Base-by-base conservation (phyloP, 345 rosid genomes). In the Syzygium jambos region DNA sequence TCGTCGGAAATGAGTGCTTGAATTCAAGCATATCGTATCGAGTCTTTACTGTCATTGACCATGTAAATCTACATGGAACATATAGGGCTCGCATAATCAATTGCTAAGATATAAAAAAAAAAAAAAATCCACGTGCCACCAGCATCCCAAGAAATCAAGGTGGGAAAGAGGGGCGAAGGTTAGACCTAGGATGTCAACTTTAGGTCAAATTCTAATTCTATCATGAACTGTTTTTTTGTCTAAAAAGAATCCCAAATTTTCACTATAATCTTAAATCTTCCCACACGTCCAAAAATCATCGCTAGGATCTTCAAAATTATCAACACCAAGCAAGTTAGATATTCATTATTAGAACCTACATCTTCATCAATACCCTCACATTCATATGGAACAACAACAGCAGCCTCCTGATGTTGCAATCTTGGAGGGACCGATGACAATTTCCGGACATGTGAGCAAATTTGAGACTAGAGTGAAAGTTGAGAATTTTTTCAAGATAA, bases 131-230 rank as follows among this genome's bases (percentile, higher is more conserved):
- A 25, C 11, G 30, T 10, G 61, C 61, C 61, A 23, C 9, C 3
- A 5, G 61, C n/a, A 2, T 4, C 13, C 9, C 2, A 9, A 56
- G 61, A 23, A 57, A 11, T 59, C 29, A 7, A 59, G 15, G 7
- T n/a, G 17, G 30, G 29, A 27, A 59, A 61, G 17, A n/a, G 68
- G 9, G 38, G 38, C 38, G 38, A 34, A 34, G 38, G 38, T 34
- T 34, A 34, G 2, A 34, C 38, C 38, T 34, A 34, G 2, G 38
- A 34, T 34, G 38, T 34, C 38, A 34, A 34, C 38, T 34, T 34
- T 34, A 34, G 38, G 30, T 63, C 0, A n/a, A 63, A 63, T 63
- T 38, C 14, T 15, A 7, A 63, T 30, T 16, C 0, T 15, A 0
- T 1, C 2, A 4, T 0, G 0, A 29, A 29, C 13, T 65, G 15